phyloP scores from a whole-genome alignment of 1,139 yeast genomes.

The Blastobotrys arbuscula region DNA sequence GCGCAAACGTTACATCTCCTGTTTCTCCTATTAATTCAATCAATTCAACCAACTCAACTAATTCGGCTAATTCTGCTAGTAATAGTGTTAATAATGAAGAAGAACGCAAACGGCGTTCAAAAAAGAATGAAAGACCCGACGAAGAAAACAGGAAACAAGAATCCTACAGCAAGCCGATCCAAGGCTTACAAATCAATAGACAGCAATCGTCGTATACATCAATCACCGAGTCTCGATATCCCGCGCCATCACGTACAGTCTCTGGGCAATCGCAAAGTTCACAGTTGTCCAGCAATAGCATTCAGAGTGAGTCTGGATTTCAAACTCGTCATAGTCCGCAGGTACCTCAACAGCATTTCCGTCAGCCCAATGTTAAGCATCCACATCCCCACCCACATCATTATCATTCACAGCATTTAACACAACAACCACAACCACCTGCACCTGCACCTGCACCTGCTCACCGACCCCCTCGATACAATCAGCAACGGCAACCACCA shows the following conservation, averaged over 20 bases:
- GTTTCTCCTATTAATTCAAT: neutral
- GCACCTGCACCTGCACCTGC: neutral
- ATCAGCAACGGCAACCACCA: constrained; percentile 12
- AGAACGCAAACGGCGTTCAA: neutral
- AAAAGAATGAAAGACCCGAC: neutral
- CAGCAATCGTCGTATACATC: neutral
- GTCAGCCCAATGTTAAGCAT: constrained; percentile 1
- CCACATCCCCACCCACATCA: constrained; percentile 4
- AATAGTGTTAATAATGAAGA: neutral
- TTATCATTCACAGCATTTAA: neutral
- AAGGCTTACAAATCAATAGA: neutral
- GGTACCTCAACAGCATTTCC: neutral
- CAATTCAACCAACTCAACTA: constrained; percentile 1
- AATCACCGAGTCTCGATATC: constrained; percentile 10
- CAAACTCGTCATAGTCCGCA: constrained; percentile 4
- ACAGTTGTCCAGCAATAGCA: constrained; percentile 2
- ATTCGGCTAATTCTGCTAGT: neutral
- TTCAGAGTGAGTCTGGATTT: constrained; percentile 13
- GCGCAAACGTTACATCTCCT: neutral
- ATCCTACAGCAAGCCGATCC: constrained; percentile 3
- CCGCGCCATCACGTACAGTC: constrained; percentile 2
- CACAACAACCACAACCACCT: neutral
- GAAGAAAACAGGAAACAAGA: constrained; percentile 8
- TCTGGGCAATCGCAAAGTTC: neutral
- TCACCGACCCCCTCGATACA: constrained; percentile 14